These are phyloP conservation scores for Zymoseptoria crescenta DNA, from an alignment of 2,329 filamentous ascomycete species.

Conservation along the genomic window DNA sequence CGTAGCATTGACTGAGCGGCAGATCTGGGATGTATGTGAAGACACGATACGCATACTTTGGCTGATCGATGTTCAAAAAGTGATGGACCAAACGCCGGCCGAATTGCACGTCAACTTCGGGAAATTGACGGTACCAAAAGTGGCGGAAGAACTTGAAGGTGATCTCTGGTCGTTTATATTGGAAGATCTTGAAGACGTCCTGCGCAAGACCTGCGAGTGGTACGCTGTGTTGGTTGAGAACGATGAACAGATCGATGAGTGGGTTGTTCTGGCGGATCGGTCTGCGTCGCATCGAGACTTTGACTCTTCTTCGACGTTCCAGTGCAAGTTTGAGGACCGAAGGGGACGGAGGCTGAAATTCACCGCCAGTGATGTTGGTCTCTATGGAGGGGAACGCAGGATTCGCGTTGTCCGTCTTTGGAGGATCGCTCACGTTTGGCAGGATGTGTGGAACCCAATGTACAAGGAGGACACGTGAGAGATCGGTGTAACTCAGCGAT, in stretches of 20 bases:
- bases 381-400: background rate
- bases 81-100: constrained; percentile 13
- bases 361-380: background rate
- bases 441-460: background rate
- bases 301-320: background rate
- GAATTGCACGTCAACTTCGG: constrained; percentile 7
- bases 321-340: background rate
- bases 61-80: constrained; percentile 8
- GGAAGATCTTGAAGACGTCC: constrained; percentile 11
- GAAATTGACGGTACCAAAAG: background rate
- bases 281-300: background rate
- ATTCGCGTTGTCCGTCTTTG: background rate
- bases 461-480: background rate
- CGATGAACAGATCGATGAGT: constrained; percentile 5
- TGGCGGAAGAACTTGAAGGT: background rate
- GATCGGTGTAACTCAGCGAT: background rate
- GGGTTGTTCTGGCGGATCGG: background rate
- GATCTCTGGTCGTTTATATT: background rate
- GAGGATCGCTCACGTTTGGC: background rate
- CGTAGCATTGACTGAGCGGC: constrained; percentile 12
- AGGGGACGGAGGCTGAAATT: background rate
- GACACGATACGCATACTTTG: constrained; percentile 12
- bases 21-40: constrained; percentile 14
- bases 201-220: constrained; percentile 1
- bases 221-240: constrained; percentile 3